These are phyloP conservation scores for Trametes elegans DNA, from an alignment of 768 basidiomycete genomes.

Conservation along the genomic window DNA sequence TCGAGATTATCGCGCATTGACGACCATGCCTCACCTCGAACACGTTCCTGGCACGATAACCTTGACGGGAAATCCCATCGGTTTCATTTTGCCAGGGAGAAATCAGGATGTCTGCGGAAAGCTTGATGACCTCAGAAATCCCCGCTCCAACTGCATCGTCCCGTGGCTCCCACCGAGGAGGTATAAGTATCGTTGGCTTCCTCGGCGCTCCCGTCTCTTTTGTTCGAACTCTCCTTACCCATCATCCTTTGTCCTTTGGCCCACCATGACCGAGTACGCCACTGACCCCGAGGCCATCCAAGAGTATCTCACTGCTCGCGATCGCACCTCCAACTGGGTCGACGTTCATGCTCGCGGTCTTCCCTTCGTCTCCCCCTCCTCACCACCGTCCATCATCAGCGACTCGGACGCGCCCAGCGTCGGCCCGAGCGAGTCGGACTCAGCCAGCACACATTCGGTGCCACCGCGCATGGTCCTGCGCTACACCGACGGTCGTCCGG, in stretches of 20 bases:
- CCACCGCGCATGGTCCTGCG: conserved; percentile 75
- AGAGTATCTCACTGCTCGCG: conserved; percentile 55
- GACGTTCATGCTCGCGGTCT: conserved; percentile 33
- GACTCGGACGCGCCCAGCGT: conserved; percentile 34
- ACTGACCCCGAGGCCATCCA: conserved; percentile 56
- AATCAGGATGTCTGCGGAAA: conserved; percentile 11
- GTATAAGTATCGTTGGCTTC: conserved; percentile 19
- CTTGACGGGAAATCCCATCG: conserved; percentile 16
- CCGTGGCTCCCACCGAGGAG: conserved; percentile 15
- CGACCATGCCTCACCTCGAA: conserved; percentile 24
- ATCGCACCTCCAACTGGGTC: conserved; percentile 69
- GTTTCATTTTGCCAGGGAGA: conserved; percentile 5
- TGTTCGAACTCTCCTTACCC: conserved; percentile 21
- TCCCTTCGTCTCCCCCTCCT: conserved; percentile 18
- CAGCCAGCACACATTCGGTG: conserved; percentile 41
- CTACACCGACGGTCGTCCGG: conserved; percentile 61
- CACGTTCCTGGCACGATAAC: conserved; percentile 24
- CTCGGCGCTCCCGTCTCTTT: conserved; percentile 12
- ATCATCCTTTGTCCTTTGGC: conserved; percentile 10
- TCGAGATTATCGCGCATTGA: conserved; percentile 16
- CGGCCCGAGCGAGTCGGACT: conserved; percentile 39
- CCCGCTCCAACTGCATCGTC: conserved; percentile 13
- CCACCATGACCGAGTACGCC: conserved; percentile 62
- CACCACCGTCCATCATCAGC: conserved; percentile 24
- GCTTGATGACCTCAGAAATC: conserved; percentile 17